phyloP scores from a whole-genome alignment of 768 basidiomycete species.

The Tubosaeta sp. region DNA sequence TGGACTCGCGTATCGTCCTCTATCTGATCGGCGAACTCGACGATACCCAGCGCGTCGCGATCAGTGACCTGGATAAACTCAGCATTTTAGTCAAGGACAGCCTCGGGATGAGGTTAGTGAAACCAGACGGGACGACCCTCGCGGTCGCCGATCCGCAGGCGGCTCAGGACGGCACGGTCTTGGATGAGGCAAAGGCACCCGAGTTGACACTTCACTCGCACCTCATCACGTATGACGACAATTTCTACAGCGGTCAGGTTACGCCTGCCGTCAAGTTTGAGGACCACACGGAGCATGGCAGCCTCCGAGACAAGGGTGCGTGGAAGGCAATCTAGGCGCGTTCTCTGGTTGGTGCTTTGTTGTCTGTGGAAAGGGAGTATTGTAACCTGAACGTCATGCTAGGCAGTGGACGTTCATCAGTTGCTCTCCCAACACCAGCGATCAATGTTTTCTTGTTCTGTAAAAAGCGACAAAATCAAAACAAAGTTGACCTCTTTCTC shows the following conservation, averaged over 20 bases:
- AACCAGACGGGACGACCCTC: conserved; percentile 7
- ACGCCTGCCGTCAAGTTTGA: neutral
- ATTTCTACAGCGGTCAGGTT: neutral
- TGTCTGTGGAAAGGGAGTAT: neutral
- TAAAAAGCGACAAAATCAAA: neutral
- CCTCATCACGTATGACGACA: neutral
- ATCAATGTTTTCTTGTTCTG: neutral
- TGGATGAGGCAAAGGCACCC: conserved; percentile 8
- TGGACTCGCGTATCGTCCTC: conserved; percentile 14
- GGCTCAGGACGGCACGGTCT: neutral
- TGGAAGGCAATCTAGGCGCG: neutral
- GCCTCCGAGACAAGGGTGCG: neutral
- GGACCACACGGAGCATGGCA: neutral
- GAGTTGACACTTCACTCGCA: conserved; percentile 14
- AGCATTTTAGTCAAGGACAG: neutral
- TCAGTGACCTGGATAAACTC: neutral
- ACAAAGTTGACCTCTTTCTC: neutral
- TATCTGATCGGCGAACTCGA: conserved; percentile 1
- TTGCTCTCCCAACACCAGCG: no score
- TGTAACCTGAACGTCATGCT: neutral
- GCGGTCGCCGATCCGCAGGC: conserved; percentile 1
- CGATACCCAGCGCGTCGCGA: neutral
- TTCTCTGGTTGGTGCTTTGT: neutral
- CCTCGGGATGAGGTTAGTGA: neutral
- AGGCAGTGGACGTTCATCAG: no score